Evolutionary conservation across 306 rosid genomes (phyloP), one percentile per base, ranked within the genome.

Genomic region (Hylodesmum podocarpum): DNA sequence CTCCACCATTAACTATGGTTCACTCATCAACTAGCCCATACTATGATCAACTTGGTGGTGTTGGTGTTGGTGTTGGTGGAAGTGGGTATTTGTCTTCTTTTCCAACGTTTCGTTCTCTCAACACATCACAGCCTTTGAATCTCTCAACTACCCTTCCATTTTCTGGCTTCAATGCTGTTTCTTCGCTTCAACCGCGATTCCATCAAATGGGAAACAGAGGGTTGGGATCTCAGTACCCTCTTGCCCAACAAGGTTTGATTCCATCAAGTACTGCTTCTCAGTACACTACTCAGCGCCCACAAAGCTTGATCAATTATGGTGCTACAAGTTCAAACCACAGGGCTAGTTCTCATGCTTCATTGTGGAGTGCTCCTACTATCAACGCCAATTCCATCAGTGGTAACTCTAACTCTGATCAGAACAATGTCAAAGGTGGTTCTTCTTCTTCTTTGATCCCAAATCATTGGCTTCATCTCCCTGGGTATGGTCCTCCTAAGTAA

Each of bases 281-380:
- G n/a, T n/a, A 8, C 2, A 43, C 63, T 55, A 50, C 36, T 37
- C 6, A 15, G 11, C 73, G 86, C 84, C 40, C 73, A 18, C 78
- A 75, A 14, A 68, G 83, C 75, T 82, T 84, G 78, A 49, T 47
- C 21, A 46, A 19, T 54, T 54, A 72, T 63, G 29, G 61, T 14
- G 68, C 15, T 58, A 14, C 39, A 0, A 24, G 29, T 36, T 4
- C 46, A 34, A 40, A 31, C 31, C 49, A 70, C 1, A 15, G 21
- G 55, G 50, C 67, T 16, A 34, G 76, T 28, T 16, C 84, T 27
- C 78, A 68, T 41, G 47, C 66, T 46, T 29, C 86, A 14, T 8
- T 73, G 65, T 89, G 93, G 93, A 72, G 71, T 78, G 74, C 67
- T 78, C 70, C 67, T 7, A 66, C 72, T 8, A 41, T 70, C 54